Evolutionary conservation across 2,329 filamentous ascomycete species (phyloP), one percentile per base, ranked within the genome.

Genomic region (Sarocladiaceae sp.): DNA sequence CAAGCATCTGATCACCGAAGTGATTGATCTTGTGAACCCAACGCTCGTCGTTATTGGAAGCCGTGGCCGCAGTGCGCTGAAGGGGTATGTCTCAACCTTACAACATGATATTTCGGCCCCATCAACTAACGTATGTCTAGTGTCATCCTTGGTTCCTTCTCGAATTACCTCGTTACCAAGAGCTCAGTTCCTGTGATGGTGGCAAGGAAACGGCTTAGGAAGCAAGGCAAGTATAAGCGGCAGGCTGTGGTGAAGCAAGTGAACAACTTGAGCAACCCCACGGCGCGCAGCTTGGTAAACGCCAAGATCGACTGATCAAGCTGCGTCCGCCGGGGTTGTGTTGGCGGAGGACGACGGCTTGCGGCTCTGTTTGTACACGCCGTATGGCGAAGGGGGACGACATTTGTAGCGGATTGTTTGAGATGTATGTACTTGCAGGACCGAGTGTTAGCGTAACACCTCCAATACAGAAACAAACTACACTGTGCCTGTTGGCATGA

Each of bases 151-250:
- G 94, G 94, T 23, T 97, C 92, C 0, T 97, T 99, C 70, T 96
- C 90, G 55, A 97, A 97, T 66, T 99, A 99, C 64, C 78, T 99
- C 7, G 92, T 99, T 28, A 96, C 91, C 33, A 97, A 97, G 73
- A 96, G 90, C 57, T 96, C 90, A 2, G 91, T 96, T 15, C 94
- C 94, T 0, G 94, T 99, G 55, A 99, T 99, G 94, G 94, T 97
- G 31, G 94, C 94, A 7, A 79, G 94, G 54, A 97, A 96, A 75
- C 87, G 89, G 53, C 77, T 97, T 39, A 80, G 88, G 47, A 96
- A 96, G 69, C 88, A 95, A 71, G 86, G 83, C 66, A 92, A 93
- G 66, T 88, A 87, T 66, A 88, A 87, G 69, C 82, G 82, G 55
- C 64, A 61, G 50, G 82, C 84, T 39, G 20, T 37, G 23, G 73